A percentile compares a stretch with the other conserved stretches of the same genome.
Evolutionary conservation across 2,329 filamentous ascomycete species (phyloP).

Genomic region (Penicillium sp.): DNA sequence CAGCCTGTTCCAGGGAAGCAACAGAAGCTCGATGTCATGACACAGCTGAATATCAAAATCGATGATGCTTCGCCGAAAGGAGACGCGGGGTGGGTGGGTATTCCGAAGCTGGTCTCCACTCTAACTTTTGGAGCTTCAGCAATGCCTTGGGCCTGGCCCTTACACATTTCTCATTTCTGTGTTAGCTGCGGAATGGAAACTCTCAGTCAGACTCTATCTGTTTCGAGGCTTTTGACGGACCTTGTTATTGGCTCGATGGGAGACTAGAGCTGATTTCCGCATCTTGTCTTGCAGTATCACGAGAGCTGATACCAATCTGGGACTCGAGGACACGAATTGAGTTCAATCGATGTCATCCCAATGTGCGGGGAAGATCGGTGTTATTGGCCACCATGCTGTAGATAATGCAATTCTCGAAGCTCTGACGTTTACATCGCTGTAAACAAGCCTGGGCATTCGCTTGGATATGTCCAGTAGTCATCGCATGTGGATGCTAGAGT

Average conservation of each 20-base stretch:
- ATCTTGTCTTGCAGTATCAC: background rate
- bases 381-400: background rate
- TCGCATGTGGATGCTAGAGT: background rate
- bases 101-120: background rate
- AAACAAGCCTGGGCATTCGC: background rate
- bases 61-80: slow-evolving; percentile 6
- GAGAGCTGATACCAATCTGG: background rate
- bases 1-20: slow-evolving; percentile 5
- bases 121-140: background rate
- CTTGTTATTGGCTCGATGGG: background rate
- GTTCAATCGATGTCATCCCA: slow-evolving; percentile 5
- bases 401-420: background rate
- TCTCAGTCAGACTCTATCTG: too few species aligned
- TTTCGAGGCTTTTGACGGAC: background rate
- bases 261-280: background rate
- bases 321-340: background rate
- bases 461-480: background rate
- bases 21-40: background rate
- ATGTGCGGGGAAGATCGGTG: background rate
- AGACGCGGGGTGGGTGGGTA: background rate
- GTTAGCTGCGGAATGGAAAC: background rate
- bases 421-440: slow-evolving; percentile 5
- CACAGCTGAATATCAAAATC: slow-evolving; percentile 1
- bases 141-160: background rate
- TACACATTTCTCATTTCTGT: background rate